These are phyloP conservation scores for Halenospora varia DNA, from an alignment of 495 filamentous ascomycete genomes.

Conservation along the genomic window DNA sequence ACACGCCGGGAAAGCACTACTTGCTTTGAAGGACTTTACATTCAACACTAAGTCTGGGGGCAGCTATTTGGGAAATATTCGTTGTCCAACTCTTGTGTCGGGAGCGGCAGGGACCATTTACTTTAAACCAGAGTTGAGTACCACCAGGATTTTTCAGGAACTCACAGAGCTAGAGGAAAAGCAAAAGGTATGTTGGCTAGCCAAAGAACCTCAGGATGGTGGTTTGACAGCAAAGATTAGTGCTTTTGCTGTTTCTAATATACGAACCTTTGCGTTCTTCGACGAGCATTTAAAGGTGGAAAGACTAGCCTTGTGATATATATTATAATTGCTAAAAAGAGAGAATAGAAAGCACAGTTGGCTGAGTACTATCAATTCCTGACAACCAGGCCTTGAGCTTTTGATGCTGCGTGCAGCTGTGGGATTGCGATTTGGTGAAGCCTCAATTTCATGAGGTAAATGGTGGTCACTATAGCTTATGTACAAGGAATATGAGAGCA, in stretches of 20 bases:
- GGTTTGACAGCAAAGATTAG: constrained; percentile 26
- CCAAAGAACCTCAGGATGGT: constrained; percentile 11
- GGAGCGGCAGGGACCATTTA: constrained; percentile 12
- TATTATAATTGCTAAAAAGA: too few species aligned
- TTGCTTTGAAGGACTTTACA: background rate
- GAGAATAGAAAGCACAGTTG: too few species aligned
- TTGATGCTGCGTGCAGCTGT: too few species aligned
- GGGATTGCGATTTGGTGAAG: too few species aligned
- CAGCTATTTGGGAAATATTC: constrained; percentile 6
- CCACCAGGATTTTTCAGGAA: constrained; percentile 8
- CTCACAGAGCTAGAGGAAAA: constrained; percentile 12
- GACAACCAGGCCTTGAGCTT: too few species aligned
- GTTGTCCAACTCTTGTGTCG: constrained; percentile 26
- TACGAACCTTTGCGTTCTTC: constrained; percentile 18
- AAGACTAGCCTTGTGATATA: too few species aligned
- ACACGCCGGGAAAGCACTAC: constrained; percentile 24
- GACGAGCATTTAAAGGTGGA: constrained; percentile 25
- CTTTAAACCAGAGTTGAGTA: constrained; percentile 8
- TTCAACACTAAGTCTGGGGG: background rate
- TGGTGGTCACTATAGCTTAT: too few species aligned
- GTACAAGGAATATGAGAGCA: too few species aligned
- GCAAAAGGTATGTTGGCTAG: constrained; percentile 20
- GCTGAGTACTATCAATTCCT: too few species aligned
- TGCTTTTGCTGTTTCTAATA: constrained; percentile 14
- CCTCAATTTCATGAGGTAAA: too few species aligned